Base-by-base conservation (phyloP, 139 green algal species). In the Volvox reticuliferus region DNA sequence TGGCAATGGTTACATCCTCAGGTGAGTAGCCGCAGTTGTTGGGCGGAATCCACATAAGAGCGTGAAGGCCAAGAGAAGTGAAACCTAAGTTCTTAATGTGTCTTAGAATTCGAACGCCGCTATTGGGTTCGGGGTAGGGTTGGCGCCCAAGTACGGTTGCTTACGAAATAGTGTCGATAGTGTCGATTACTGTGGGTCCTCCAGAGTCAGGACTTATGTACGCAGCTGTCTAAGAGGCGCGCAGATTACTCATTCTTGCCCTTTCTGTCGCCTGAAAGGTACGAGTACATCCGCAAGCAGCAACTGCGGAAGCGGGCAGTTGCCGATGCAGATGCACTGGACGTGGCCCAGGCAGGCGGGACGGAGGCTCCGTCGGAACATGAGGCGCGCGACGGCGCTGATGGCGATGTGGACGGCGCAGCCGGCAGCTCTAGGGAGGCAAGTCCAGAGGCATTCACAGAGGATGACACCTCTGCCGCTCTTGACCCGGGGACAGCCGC, bases 1-100 rank as follows among this genome's bases (percentile, higher is more conserved):
- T 28, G 87, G 87, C 62, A 86, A 91, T 75, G 87, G 87, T 30
- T 91, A 86, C 87, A 79, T 91, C 32, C 62, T 91, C 87, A 91
- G 87, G 87, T 91, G 35, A 75, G n/a, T 75, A 26, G 67, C 2
- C 14, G 67, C 14, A 26, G 67, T 12, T 75, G 12, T 12, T 75
- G 12, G 44, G 44, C 44, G 44, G 44, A 9, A 55, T 55, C 44
- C 44, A 55, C 44, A 55, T 55, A 55, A 55, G 44, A 55, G 44
- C 44, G 9, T 55, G 44, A 55, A 55, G 44, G 44, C 44, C 44
- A 55, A 55, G 9, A 55, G 44, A 9, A 55, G 44, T 9, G 44
- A 9, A 55, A 55, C 5, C 9, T 14, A 55, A 55, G 5, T 9
- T 55, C 9, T 55, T 5, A 55, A 55, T 55, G 44, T 55, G 44